phyloP scores from a whole-genome alignment of 2,329 filamentous ascomycete species.

The Botrytis pseudocinerea region DNA sequence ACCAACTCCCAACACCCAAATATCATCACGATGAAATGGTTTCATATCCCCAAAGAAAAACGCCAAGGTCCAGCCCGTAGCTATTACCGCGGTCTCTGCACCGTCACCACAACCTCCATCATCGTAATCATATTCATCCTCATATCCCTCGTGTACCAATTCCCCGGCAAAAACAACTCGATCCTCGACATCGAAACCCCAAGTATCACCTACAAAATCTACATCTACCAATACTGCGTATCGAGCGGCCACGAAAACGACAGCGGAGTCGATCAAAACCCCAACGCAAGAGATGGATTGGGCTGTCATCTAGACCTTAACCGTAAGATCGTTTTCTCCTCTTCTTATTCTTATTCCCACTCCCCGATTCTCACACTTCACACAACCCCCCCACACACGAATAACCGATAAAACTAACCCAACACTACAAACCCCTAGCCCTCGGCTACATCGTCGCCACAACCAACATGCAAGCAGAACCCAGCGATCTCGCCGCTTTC shows the following conservation, averaged over 20 bases:
- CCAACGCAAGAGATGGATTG: neutral
- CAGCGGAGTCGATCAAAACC: neutral
- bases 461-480: neutral
- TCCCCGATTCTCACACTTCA: neutral
- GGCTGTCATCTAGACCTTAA: slow-evolving; percentile 2
- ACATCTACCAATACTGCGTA: neutral
- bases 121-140: neutral
- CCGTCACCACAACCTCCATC: neutral
- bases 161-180: neutral
- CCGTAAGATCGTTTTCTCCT: neutral
- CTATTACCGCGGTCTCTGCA: neutral
- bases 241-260: neutral
- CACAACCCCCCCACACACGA: accelerated
- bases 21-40: neutral
- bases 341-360: neutral
- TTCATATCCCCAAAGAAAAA: neutral
- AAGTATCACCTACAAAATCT: neutral
- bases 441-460: neutral
- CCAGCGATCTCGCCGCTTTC: neutral
- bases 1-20: neutral
- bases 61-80: neutral
- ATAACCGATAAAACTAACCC: neutral
- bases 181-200: neutral
- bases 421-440: neutral
- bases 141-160: neutral